Percentiles rank a stretch among this genome's conserved stretches.
Conservation (phyloP, 495 filamentous ascomycete species). For the Peziza echinospora region DNA sequence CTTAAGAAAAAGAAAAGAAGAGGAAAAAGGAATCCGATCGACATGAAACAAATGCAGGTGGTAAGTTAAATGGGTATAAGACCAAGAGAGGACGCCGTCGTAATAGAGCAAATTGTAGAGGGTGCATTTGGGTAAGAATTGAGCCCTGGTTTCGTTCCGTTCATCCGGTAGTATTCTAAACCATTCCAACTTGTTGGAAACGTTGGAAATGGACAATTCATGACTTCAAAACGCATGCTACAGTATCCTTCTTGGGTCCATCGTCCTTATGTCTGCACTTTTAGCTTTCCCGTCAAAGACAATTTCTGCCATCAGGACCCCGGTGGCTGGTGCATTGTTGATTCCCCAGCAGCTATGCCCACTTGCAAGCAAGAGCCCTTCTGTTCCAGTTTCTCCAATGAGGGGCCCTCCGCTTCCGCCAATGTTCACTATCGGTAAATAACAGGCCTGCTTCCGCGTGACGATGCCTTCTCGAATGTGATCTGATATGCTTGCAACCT, state of each 20-base stretch:
- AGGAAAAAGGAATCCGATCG: no score
- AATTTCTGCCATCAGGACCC: constrained; percentile 70
- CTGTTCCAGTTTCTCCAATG: constrained; percentile 50
- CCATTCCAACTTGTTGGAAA: no score
- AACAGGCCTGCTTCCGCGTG: constrained; percentile 73
- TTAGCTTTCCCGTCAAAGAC: constrained; percentile 57
- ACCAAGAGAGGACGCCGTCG: no score
- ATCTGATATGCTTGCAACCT: constrained; percentile 56
- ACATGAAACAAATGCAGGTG: no score
- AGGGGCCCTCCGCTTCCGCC: constrained; percentile 47
- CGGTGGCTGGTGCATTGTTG: constrained; percentile 83
- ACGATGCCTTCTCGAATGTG: constrained; percentile 56
- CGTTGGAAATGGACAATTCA: no score
- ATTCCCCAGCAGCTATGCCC: constrained; percentile 98
- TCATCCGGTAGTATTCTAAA: no score
- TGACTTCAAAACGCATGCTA: no score
- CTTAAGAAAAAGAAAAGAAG: no score
- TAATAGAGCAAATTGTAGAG: no score
- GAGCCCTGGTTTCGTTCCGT: no score
- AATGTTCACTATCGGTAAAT: constrained; percentile 52
- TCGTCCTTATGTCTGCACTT: constrained; percentile 46
- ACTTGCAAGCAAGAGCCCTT: constrained; percentile 61
- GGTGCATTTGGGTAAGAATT: no score
- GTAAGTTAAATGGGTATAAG: no score
- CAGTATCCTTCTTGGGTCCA: constrained; percentile 49